These are phyloP conservation scores for Artomyces pyxidatus DNA, from an alignment of 768 basidiomycete species.

Conservation along the genomic window DNA sequence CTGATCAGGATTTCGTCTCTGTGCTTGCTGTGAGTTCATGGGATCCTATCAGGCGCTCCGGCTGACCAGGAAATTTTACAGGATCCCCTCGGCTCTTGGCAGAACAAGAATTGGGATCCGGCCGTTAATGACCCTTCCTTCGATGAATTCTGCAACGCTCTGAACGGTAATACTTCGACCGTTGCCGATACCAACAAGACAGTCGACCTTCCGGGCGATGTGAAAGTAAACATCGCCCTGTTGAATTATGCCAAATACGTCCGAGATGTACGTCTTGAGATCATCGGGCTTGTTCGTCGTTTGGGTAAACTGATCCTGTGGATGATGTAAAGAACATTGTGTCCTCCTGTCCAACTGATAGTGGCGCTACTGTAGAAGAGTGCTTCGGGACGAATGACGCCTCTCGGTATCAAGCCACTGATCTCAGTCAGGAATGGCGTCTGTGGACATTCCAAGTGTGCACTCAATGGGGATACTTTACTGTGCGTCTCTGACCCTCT, in stretches of 20 bases:
- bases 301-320: background rate
- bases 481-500: conserved; percentile 32
- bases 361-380: conserved; percentile 39
- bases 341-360: conserved; percentile 23
- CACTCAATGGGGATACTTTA: conserved; percentile 95
- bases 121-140: conserved; percentile 8
- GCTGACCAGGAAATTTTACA: conserved; percentile 20
- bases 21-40: conserved; percentile 56
- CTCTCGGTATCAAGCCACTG: conserved; percentile 49
- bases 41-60: background rate
- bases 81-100: conserved; percentile 67
- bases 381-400: conserved; percentile 86
- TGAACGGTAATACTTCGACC: conserved; percentile 8
- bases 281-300: background rate
- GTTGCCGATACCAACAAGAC: background rate
- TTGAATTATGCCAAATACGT: conserved; percentile 74
- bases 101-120: conserved; percentile 43
- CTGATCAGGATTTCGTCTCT: conserved; percentile 75
- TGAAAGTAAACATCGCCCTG: conserved; percentile 46
- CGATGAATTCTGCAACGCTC: conserved; percentile 23
- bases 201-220: background rate
- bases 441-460: conserved; percentile 89
- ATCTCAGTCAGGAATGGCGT: conserved; percentile 72
- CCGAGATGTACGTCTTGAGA: conserved; percentile 40
- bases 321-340: conserved; percentile 9